phyloP scores from a whole-genome alignment of 306 rosid species.

The Ceratonia siliqua region DNA sequence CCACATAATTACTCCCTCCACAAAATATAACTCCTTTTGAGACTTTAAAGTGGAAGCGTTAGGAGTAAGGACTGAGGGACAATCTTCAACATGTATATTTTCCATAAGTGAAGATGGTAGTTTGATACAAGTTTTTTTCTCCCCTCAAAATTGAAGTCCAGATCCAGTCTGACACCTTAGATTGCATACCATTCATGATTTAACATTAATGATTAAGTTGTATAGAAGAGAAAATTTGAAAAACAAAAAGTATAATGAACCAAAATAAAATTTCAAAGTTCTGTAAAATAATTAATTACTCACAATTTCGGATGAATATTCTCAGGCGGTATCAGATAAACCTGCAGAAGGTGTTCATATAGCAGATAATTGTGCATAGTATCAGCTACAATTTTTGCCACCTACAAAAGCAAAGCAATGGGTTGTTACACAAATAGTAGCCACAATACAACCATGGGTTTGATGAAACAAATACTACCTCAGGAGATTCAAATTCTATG shows the following conservation, averaged over 20 bases:
- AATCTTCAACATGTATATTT: not conserved
- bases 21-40: not conserved
- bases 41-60: not conserved
- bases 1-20: not conserved
- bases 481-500: slow-evolving; percentile 78
- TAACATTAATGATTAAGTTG: not conserved
- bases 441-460: not conserved
- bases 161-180: not conserved
- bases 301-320: slow-evolving; percentile 78
- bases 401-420: slow-evolving; percentile 50
- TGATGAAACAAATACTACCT: slow-evolving; percentile 47
- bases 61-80: not conserved
- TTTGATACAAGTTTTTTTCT: not conserved
- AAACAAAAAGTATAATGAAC: not conserved
- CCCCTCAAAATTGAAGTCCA: not conserved
- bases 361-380: slow-evolving; percentile 90
- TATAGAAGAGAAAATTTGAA: not conserved
- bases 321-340: slow-evolving; percentile 62
- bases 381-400: slow-evolving; percentile 83
- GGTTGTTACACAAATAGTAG: not conserved
- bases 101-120: not conserved
- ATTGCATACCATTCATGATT: not conserved
- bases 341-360: slow-evolving; percentile 79
- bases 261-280: not conserved
- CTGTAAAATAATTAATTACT: slow-evolving; percentile 32